These are phyloP conservation scores for Gliomastix tumulicola DNA, from an alignment of 2,329 filamentous ascomycete species.

Conservation along the genomic window DNA sequence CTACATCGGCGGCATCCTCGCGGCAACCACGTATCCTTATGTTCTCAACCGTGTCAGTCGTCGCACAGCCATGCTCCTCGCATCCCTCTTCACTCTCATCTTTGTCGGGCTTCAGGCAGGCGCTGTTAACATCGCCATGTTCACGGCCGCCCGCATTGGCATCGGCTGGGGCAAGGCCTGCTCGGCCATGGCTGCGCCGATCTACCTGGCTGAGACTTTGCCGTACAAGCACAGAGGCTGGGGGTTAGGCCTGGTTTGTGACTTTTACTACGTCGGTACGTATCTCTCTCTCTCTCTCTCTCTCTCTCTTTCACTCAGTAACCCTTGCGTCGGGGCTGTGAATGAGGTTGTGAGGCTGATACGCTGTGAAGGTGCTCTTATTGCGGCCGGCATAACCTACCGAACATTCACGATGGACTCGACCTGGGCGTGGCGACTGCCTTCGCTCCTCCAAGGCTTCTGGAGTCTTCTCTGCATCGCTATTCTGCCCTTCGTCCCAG, in stretches of 20 bases:
- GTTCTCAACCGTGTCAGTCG: background rate
- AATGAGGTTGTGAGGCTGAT: too few species aligned
- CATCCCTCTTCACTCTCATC: background rate
- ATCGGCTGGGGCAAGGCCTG: constrained; percentile 36
- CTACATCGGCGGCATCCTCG: background rate
- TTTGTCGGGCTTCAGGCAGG: constrained; percentile 29
- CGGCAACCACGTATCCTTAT: background rate
- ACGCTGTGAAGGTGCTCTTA: background rate
- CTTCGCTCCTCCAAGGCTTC: constrained; percentile 36
- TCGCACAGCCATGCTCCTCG: background rate
- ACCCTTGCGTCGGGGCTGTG: too few species aligned
- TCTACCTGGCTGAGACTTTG: constrained; percentile 43
- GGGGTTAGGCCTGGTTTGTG: constrained; percentile 11
- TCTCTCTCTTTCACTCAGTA: background rate
- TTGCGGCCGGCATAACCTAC: constrained; percentile 26
- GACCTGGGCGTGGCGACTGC: constrained; percentile 34
- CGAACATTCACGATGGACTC: constrained; percentile 21
- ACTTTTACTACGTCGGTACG: constrained; percentile 8
- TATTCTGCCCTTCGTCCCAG: constrained; percentile 20
- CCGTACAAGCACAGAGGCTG: constrained; percentile 16
- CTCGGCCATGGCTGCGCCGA: constrained; percentile 32
- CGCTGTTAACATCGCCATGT: constrained; percentile 44
- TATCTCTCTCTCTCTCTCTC: background rate
- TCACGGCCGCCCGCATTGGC: constrained; percentile 36
- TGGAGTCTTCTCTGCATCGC: constrained; percentile 22